Evolutionary conservation across 352 stramenopile genomes (phyloP), one percentile per base, ranked within the genome.

Genomic region (Globisporangium takayamanum): DNA sequence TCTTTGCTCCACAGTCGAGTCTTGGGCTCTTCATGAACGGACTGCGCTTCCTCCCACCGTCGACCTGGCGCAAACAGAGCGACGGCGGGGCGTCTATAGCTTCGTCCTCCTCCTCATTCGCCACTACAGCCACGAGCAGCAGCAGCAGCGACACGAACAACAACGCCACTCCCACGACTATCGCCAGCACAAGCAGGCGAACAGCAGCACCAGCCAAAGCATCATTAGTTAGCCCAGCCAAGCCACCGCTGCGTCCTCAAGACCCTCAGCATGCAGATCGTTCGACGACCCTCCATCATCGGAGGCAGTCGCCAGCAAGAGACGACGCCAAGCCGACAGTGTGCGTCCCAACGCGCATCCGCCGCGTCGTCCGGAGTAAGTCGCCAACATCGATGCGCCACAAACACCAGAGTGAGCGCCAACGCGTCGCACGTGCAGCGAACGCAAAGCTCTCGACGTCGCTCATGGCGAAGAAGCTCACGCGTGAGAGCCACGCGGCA

Each of bases 401-500:
- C 18, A 26, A 20, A 1, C 39, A 42, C 16, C 50, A 46, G 57
- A 41, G 12, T 16, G 49, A 57, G 2, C 44, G 57, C 20, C 51
- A 42, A 0, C 51, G 51, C 3, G 58, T 47, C 6, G 50, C 30
- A 18, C 51, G 25, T 2, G 50, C 30, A 20, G 30, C 51, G 2
- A 64, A 64, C 44, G 58, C 58, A 8, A 42, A 58, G 58, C 30
- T 64, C 30, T 64, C 58, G 51, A 53, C 50, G 8, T 41, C 37
- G n/a, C 50, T 64, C 44, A 64, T 64, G 51, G 47, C 53, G 25
- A 42, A 58, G 22, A 64, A 64, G 46, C 37, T 63, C 45, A 28
- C 55, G 12, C 5, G 25, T 14, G 15, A 39, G 18, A 0, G 33
- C 12, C 6, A 26, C 16, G 5, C 33, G 33, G 6, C 33, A 1